Conservation (phyloP, 108 stramenopile species). For the Fistulifera pelliculosa region DNA sequence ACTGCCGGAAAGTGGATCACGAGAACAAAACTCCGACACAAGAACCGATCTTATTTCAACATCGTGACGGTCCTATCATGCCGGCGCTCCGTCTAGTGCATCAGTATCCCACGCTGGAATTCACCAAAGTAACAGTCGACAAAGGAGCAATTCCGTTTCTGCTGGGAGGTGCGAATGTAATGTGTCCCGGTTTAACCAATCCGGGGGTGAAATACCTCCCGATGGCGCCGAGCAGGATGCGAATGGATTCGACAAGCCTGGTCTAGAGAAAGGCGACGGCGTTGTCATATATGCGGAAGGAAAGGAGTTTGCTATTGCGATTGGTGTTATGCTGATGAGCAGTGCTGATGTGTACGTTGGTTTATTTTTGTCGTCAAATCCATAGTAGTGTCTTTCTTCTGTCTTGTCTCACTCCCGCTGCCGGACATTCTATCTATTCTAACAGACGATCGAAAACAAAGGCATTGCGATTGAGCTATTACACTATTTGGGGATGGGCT, state of each 20-base stretch:
- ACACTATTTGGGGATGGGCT: slow-evolving; percentile 93
- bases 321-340: slow-evolving; percentile 89
- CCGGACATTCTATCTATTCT: too few species aligned
- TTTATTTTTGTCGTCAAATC: neutral
- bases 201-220: slow-evolving; percentile 64
- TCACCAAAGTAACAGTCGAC: slow-evolving; percentile 69
- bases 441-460: slow-evolving; percentile 76
- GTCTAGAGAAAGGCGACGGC: slow-evolving; percentile 57
- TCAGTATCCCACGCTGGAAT: slow-evolving; percentile 59
- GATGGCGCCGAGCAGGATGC: slow-evolving; percentile 45
- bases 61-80: slow-evolving; percentile 89
- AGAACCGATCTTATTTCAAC: slow-evolving; percentile 85
- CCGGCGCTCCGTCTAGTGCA: slow-evolving; percentile 87
- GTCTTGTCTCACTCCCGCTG: neutral
- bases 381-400: neutral
- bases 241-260: slow-evolving; percentile 63
- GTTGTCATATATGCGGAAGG: slow-evolving; percentile 92
- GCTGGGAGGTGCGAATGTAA: slow-evolving; percentile 94
- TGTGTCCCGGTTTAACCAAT: slow-evolving; percentile 95
- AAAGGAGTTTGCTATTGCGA: slow-evolving; percentile 86
- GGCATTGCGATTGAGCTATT: slow-evolving; percentile 86
- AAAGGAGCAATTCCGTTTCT: slow-evolving; percentile 94
- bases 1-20: slow-evolving; percentile 42
- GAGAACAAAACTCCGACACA: slow-evolving; percentile 36
- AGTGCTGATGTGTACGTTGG: slow-evolving; percentile 74